A percentile compares a stretch with the other conserved stretches of the same genome.
phyloP scores from a whole-genome alignment of 2,329 filamentous ascomycete genomes.

The Cryoendolithus antarcticus region DNA sequence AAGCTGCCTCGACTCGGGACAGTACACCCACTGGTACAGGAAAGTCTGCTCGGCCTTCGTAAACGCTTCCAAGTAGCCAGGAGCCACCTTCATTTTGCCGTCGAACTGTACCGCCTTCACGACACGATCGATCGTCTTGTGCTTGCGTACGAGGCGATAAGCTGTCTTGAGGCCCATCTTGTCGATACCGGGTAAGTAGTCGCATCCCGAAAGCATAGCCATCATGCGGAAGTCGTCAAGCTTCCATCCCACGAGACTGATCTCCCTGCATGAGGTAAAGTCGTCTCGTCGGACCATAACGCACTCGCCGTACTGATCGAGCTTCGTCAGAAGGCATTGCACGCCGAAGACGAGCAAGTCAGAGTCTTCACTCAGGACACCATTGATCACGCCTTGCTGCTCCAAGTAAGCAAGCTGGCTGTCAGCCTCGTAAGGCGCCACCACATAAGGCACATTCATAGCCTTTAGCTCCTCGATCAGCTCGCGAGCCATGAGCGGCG shows the following conservation, averaged over 20 bases:
- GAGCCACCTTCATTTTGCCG: slow-evolving; percentile 68
- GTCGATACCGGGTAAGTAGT: slow-evolving; percentile 78
- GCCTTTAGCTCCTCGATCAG: slow-evolving; percentile 86
- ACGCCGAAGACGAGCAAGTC: slow-evolving; percentile 93
- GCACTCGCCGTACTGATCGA: slow-evolving; percentile 87
- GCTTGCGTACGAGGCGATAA: slow-evolving; percentile 76
- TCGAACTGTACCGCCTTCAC: slow-evolving; percentile 79
- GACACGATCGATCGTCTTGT: slow-evolving; percentile 75
- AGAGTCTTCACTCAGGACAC: slow-evolving; percentile 91
- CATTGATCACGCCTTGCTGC: slow-evolving; percentile 66
- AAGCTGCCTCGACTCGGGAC: slow-evolving; percentile 56
- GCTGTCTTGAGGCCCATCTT: slow-evolving; percentile 88
- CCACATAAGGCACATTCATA: slow-evolving; percentile 68
- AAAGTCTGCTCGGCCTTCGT: slow-evolving; percentile 85
- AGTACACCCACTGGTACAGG: slow-evolving; percentile 88
- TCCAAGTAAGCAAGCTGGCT: slow-evolving; percentile 94
- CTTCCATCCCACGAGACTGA: slow-evolving; percentile 83
- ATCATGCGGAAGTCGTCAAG: slow-evolving; percentile 85
- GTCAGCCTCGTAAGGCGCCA: slow-evolving; percentile 95
- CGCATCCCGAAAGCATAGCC: slow-evolving; percentile 93
- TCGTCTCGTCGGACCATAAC: slow-evolving; percentile 82
- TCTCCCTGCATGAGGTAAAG: slow-evolving; percentile 77
- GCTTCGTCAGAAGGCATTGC: slow-evolving; percentile 78
- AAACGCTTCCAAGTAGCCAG: slow-evolving; percentile 70
- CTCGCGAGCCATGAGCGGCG: slow-evolving; percentile 84